Evolutionary conservation across 1,284 basidiomycete species (phyloP), one percentile per base, ranked within the genome.

Genomic region (Pyrrhoderma noxium): DNA sequence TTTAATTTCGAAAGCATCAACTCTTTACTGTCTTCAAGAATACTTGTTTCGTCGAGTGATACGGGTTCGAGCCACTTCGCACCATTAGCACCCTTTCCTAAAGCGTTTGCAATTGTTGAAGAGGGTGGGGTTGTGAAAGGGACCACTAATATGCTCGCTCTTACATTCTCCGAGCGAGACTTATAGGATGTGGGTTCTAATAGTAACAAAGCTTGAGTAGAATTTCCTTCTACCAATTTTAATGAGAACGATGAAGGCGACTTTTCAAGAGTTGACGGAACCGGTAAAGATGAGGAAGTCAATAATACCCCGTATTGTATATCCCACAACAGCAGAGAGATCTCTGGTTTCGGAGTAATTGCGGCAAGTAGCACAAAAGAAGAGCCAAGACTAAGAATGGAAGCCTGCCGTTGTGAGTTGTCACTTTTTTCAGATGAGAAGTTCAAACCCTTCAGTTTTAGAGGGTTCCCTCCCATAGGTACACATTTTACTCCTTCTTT

Each of bases 291-390:
- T 31, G 81, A 74, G 7, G 75, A 73, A 0, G 79, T 69, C 19
- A 88, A 70, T 16, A 87, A 65, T 31, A 87, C 77, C 14, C 77
- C 77, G 58, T 82, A 88, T 56, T 80, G 79, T 16, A 87, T 65
- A 59, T 89, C 85, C 84, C 85, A 88, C 37, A 88, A 60, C 14
- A 84, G 74, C 37, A 77, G 58, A n/a, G 62, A 60, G 47, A 89
- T 68, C 52, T 82, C 77, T 36, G 70, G 64, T 0, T 66, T 51
- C 0, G 67, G 59, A 9, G 73, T 66, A 38, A 74, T 58, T 22
- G 71, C 71, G 25, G 76, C 75, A 8, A 88, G 71, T 37, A 88
- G 71, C 46, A 82, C 79, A 49, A 82, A 74, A 0, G 82, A 85
- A 3, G 82, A 79, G 0, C 74, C 73, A 18, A 87, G 64, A 1